Evolutionary conservation across 208 protist genomes (phyloP).

Genomic region (Willaertia magna): DNA sequence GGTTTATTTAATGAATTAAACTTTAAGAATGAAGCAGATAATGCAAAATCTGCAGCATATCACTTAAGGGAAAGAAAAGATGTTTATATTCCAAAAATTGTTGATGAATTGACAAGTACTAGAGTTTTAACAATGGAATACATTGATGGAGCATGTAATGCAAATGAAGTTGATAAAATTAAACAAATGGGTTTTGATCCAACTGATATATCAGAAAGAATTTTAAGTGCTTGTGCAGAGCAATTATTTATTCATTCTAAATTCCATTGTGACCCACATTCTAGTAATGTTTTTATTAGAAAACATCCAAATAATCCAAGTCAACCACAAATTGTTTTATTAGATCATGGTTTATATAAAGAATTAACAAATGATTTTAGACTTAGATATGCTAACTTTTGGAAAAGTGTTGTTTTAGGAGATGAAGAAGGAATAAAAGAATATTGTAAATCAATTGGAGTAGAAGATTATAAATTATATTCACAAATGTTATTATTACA

Average conservation of each 20-base stretch:
- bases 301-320: neutral
- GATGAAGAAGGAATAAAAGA: neutral
- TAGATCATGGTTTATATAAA: slow-evolving; percentile 52
- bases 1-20: neutral
- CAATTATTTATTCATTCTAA: slow-evolving; percentile 41
- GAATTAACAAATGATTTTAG: slow-evolving; percentile 29
- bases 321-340: slow-evolving; percentile 32
- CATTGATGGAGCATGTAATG: slow-evolving; percentile 26
- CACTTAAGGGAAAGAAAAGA: neutral
- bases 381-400: neutral
- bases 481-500: neutral
- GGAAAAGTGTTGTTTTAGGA: neutral
- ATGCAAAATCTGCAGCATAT: slow-evolving; percentile 2
- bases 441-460: neutral
- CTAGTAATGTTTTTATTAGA: slow-evolving; percentile 28
- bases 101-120: slow-evolving; percentile 26
- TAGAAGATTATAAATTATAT: neutral
- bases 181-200: neutral
- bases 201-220: neutral
- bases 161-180: slow-evolving; percentile 15
- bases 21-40: slow-evolving; percentile 9
- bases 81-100: slow-evolving; percentile 7
- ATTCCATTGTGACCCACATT: slow-evolving; percentile 36
- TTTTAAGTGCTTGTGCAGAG: slow-evolving; percentile 20
- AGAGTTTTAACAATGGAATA: slow-evolving; percentile 50